These are phyloP conservation scores for Plasmodium blacklocki DNA, from an alignment of 169 alveolate genomes.

Conservation along the genomic window DNA sequence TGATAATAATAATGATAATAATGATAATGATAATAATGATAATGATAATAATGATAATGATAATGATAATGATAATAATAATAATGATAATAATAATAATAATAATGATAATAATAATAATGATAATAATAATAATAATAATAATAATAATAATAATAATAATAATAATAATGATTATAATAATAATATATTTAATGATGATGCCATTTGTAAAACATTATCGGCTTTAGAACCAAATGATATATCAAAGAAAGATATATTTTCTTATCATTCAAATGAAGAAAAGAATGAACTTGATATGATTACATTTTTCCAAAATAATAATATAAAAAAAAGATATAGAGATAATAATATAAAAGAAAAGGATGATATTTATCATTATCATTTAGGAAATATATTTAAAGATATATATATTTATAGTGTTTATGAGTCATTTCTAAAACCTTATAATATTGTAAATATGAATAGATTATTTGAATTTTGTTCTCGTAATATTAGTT, in stretches of 20 bases:
- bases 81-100: background rate
- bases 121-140: no score
- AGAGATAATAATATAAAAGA: background rate
- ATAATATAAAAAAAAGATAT: background rate
- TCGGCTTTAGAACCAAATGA: background rate
- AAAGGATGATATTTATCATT: background rate
- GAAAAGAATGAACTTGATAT: background rate
- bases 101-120: no score
- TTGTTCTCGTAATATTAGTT: slow-evolving; percentile 18
- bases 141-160: background rate
- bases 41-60: background rate
- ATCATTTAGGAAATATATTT: background rate
- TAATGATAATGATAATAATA: background rate
- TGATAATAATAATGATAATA: background rate
- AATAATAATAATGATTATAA: background rate
- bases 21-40: background rate
- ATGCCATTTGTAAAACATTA: background rate
- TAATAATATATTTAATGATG: no score
- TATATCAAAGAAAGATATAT: no score
- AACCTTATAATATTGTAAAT: background rate
- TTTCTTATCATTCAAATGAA: no score
- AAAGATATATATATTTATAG: background rate
- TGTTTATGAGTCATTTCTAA: background rate
- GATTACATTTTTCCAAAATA: background rate
- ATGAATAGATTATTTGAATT: slow-evolving; percentile 11